phyloP scores from a whole-genome alignment of 306 rosid genomes.

The Ziziphus jujuba region DNA sequence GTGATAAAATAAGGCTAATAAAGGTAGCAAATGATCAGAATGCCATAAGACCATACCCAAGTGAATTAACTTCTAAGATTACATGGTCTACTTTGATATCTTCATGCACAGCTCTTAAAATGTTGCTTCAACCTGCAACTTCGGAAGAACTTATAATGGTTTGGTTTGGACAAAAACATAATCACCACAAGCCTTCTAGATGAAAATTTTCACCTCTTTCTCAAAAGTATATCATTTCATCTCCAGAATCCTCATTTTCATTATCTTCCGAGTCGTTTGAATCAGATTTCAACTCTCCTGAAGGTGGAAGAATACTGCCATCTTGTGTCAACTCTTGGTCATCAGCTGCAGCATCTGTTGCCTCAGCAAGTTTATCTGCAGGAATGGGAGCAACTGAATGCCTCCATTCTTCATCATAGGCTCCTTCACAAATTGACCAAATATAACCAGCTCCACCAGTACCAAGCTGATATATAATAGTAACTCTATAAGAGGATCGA shows the following conservation, averaged over 20 bases:
- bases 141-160: constrained; percentile 11
- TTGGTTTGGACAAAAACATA: constrained; percentile 18
- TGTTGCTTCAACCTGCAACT: constrained; percentile 90
- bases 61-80: constrained; percentile 78
- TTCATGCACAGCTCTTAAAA: constrained; percentile 89
- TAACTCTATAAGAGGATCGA: constrained; percentile 21
- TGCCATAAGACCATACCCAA: constrained; percentile 56
- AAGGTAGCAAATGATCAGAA: constrained; percentile 1
- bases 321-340: constrained; percentile 60
- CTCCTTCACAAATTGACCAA: constrained; percentile 88
- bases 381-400: constrained; percentile 97
- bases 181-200: constrained; percentile 13
- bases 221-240: constrained; percentile 63
- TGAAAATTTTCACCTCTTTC: constrained; percentile 62
- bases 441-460: constrained; percentile 81
- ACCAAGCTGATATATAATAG: constrained; percentile 73
- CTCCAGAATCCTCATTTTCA: constrained; percentile 61
- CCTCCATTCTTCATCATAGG: constrained; percentile 92
- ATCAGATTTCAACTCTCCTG: constrained; percentile 74
- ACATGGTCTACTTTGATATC: constrained; percentile 69
- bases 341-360: constrained; percentile 53
- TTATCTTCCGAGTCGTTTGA: constrained; percentile 63
- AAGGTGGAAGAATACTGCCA: constrained; percentile 67
- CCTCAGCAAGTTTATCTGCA: constrained; percentile 71
- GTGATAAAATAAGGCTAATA: background rate